Conservation (phyloP, 345 rosid species). For the Erodium maritimum region DNA sequence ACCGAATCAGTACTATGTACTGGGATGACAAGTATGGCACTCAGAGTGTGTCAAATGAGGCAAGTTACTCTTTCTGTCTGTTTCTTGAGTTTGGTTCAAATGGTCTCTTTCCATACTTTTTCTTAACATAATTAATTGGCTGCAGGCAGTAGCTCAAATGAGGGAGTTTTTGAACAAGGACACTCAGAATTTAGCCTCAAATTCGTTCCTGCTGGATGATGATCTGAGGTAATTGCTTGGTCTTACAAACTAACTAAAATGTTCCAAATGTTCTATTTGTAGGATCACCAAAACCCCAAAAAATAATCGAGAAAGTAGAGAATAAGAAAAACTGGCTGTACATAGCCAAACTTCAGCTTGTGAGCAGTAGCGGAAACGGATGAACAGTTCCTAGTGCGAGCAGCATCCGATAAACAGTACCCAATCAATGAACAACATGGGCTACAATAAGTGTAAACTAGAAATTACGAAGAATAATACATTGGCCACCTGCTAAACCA, state of each 20-base stretch:
- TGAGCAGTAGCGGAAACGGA: too few relatives aligned
- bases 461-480: too few relatives aligned
- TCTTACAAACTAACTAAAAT: background rate
- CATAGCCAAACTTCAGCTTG: too few relatives aligned
- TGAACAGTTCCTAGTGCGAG: too few relatives aligned
- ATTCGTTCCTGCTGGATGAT: constrained; percentile 88
- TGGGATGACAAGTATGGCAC: constrained; percentile 99
- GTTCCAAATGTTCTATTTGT: background rate
- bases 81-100: constrained; percentile 2
- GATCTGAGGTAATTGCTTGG: constrained; percentile 58
- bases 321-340: background rate
- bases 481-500: too few relatives aligned
- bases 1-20: constrained; percentile 96
- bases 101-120: constrained; percentile 3
- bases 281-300: too few relatives aligned
- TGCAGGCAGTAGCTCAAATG: constrained; percentile 81
- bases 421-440: too few relatives aligned
- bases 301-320: background rate
- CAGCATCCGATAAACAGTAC: too few relatives aligned
- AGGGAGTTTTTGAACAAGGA: constrained; percentile 75
- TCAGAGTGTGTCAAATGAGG: constrained; percentile 91
- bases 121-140: constrained; percentile 6
- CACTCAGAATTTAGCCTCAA: constrained; percentile 65
- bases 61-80: constrained; percentile 17
- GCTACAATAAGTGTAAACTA: too few relatives aligned